A percentile compares a stretch with the other conserved stretches of the same genome.
These are phyloP conservation scores for Parietaria judaica DNA, from an alignment of 306 rosid species.

Conservation along the genomic window DNA sequence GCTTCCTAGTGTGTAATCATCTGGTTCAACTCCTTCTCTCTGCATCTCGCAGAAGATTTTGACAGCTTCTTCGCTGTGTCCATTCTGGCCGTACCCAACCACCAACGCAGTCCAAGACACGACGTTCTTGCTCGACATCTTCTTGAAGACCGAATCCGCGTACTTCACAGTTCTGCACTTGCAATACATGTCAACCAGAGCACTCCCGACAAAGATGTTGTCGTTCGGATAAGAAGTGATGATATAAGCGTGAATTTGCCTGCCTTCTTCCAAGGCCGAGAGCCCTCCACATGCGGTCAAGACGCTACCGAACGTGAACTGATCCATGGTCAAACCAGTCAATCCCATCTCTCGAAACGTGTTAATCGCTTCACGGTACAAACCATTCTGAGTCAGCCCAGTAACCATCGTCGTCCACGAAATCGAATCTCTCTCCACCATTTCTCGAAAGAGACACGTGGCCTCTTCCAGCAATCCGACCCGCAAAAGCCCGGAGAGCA, in stretches of 20 bases:
- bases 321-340: slow-evolving; percentile 58
- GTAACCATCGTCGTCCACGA: slow-evolving; percentile 85
- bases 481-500: slow-evolving; percentile 56
- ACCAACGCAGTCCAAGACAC: slow-evolving; percentile 88
- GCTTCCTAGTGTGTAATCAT: slow-evolving; percentile 78
- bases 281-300: slow-evolving; percentile 81
- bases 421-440: slow-evolving; percentile 65
- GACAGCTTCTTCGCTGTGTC: slow-evolving; percentile 78
- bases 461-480: slow-evolving; percentile 60
- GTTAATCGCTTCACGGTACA: slow-evolving; percentile 45
- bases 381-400: slow-evolving; percentile 64
- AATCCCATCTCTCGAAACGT: slow-evolving; percentile 53
- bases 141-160: slow-evolving; percentile 65
- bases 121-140: slow-evolving; percentile 68
- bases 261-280: slow-evolving; percentile 59
- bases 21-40: slow-evolving; percentile 66
- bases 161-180: slow-evolving; percentile 58
- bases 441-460: slow-evolving; percentile 37
- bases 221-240: slow-evolving; percentile 19
- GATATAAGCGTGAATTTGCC: slow-evolving; percentile 72
- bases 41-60: slow-evolving; percentile 71
- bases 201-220: slow-evolving; percentile 71
- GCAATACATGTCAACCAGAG: slow-evolving; percentile 95
- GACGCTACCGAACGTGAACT: slow-evolving; percentile 76
- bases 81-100: slow-evolving; percentile 91